Evolutionary conservation across 2,329 filamentous ascomycete species (phyloP), one percentile per base, ranked within the genome.

Genomic region (Ceratocystis destructans): DNA sequence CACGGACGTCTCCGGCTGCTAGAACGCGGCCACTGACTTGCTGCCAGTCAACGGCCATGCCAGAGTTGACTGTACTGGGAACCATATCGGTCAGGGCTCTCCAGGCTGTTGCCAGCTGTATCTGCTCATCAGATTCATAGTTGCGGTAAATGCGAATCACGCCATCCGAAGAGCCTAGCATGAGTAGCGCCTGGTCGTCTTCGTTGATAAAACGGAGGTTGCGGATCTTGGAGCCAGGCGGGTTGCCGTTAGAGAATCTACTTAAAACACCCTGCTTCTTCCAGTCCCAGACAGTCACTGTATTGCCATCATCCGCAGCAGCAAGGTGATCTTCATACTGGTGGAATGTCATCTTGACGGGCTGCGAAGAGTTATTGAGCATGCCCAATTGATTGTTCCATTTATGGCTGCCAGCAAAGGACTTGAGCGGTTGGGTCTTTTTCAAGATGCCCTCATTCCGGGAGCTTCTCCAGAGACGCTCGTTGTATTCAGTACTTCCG

Each of bases 191-290:
- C 73, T 95, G 90, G 73, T 99, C 94, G 71, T 99, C 94, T 75
- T 99, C 94, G 71, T 99, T 99, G 78, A 99, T 96, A 75, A 97
- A 96, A 66, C 91, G 89, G 74, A 96, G 86, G 74, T 97, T 92
- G 61, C 91, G 96, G 71, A 99, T 96, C 71, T 87, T 90, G 31
- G 91, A 96, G 2, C 92, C 90, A 41, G 86, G 81, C 0, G 94
- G 94, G 72, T 99, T 99, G 62, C 90, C 92, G 72, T 97, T 97
- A 33, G 89, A 95, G 76, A 99, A 99, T 66, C 88, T 87, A 73
- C 85, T 89, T 69, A 96, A 79, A 44, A 87, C 84, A 62, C 81
- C 82, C 70, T 88, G 85, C 65, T 83, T 84, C 75, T 90, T 87
- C 88, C 92, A 99, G 75, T 99, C 94, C 89, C 94, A 97, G 37